Base-by-base conservation (phyloP, 2,329 filamentous ascomycete genomes). In the Sphaerulina musiva region DNA sequence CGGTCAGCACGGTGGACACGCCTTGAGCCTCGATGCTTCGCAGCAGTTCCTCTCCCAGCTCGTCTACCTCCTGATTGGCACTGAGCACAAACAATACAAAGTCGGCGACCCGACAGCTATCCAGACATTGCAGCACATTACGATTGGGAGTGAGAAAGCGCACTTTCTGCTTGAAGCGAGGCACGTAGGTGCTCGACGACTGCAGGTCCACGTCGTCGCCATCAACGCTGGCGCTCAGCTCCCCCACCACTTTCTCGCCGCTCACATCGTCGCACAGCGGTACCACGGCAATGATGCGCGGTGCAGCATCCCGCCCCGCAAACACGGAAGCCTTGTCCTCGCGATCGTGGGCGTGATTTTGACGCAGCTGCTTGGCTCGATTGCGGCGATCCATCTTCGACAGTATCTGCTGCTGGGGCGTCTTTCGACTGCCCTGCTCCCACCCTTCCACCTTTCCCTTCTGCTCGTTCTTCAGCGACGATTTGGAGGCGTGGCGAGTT, bases 321-420 rank as follows among this genome's bases (percentile, higher is more conserved):
- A 98, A 98, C 20, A 98, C 77, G 38, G 83, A 88, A 0, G 81
- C 84, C 49, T 89, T 86, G 62, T 87, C 86, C 46, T 86, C 79
- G 67, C 93, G 87, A 64, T 93, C 89, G 68, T 84, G 84, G 68
- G 90, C 84, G 73, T 97, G 96, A 63, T 84, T 78, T 58, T 87
- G 76, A 66, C 92, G 87, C 71, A 86, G 84, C 77, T 98, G 93
- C 72, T 92, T 92, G 64, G 89, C 88, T 76, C 95, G 89, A 72
- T 98, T 97, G 65, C 89, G 85, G 56, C 93, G 86, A 73, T 95
- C 90, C 70, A 98, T 81, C 74, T 97, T 98, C 55, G 90, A 95
- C 88, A 96, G 92, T 74, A 96, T 83, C 75, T 95, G 89, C 71
- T 98, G 93, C 71, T 95, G 89, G 52, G 89, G 89, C 12, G 92